Percentiles rank a stretch among this genome's conserved stretches.
phyloP scores from a whole-genome alignment of 2,329 filamentous ascomycete genomes.

The Penicillium freii region DNA sequence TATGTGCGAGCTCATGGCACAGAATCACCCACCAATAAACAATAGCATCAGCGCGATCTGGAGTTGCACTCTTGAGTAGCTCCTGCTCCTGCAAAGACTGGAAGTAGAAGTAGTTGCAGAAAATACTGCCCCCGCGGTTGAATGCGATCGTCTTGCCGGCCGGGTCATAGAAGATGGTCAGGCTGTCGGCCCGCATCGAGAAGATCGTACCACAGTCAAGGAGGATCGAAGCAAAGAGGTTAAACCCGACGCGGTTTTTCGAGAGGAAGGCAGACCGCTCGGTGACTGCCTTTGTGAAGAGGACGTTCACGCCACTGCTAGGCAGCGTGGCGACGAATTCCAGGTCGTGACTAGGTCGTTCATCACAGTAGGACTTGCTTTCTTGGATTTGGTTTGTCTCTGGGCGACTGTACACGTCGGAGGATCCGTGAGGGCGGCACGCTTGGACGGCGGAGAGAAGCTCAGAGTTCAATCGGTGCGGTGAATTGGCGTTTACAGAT shows the following conservation, averaged over 20 bases:
- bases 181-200: slow-evolving; percentile 61
- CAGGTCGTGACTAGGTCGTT: slow-evolving; percentile 70
- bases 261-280: slow-evolving; percentile 59
- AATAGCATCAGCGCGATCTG: slow-evolving; percentile 64
- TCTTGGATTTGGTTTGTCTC: slow-evolving; percentile 73
- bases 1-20: slow-evolving; percentile 94
- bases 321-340: slow-evolving; percentile 66
- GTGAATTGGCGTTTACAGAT: slow-evolving; percentile 33
- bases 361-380: slow-evolving; percentile 82
- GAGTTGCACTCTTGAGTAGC: slow-evolving; percentile 39
- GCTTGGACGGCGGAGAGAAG: slow-evolving; percentile 75
- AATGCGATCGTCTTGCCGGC: slow-evolving; percentile 83
- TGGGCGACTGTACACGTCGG: slow-evolving; percentile 69
- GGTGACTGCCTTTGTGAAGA: slow-evolving; percentile 58
- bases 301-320: slow-evolving; percentile 69
- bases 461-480: slow-evolving; percentile 46
- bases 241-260: slow-evolving; percentile 61
- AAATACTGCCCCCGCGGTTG: slow-evolving; percentile 81
- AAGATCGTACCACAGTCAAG: slow-evolving; percentile 71
- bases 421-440: slow-evolving; percentile 72
- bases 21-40: slow-evolving; percentile 95
- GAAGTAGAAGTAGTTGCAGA: slow-evolving; percentile 91
- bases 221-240: slow-evolving; percentile 67
- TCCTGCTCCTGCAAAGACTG: slow-evolving; percentile 67
- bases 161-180: slow-evolving; percentile 88